A percentile compares a stretch with the other conserved stretches of the same genome.
These are phyloP conservation scores for Seiridium cupressi DNA, from an alignment of 2,329 filamentous ascomycete species.

Conservation along the genomic window DNA sequence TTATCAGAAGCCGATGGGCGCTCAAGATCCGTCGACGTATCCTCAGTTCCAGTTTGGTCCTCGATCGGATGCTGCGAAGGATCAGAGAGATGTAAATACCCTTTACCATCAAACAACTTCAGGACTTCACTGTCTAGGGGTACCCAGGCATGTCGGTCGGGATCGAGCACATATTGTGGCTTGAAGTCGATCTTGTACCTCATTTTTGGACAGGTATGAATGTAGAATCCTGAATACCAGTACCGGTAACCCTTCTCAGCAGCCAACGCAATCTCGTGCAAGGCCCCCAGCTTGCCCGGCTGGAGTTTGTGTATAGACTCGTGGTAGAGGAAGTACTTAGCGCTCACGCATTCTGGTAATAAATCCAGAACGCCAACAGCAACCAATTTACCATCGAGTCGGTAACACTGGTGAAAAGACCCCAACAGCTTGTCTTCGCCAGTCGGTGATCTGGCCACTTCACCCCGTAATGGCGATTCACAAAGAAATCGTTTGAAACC, in stretches of 20 bases:
- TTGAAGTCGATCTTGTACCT: slow-evolving; percentile 78
- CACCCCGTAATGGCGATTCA: slow-evolving; percentile 60
- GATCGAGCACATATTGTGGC: slow-evolving; percentile 73
- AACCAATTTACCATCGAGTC: slow-evolving; percentile 72
- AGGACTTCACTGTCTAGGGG: slow-evolving; percentile 52
- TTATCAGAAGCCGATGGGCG: neutral
- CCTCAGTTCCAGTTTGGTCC: neutral
- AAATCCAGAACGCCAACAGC: slow-evolving; percentile 77
- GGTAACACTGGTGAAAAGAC: slow-evolving; percentile 80
- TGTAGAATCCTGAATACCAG: slow-evolving; percentile 83
- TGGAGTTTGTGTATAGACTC: slow-evolving; percentile 67
- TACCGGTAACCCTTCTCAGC: slow-evolving; percentile 67
- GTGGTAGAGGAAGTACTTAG: slow-evolving; percentile 82
- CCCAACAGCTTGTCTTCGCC: slow-evolving; percentile 59
- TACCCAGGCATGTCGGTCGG: slow-evolving; percentile 63
- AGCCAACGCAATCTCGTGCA: slow-evolving; percentile 71
- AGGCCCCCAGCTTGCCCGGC: slow-evolving; percentile 73
- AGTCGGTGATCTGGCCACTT: slow-evolving; percentile 40
- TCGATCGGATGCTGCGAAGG: neutral
- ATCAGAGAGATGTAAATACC: slow-evolving; percentile 51
- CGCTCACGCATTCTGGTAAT: slow-evolving; percentile 73
- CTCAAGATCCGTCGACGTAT: slow-evolving; percentile 12
- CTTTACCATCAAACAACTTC: slow-evolving; percentile 49
- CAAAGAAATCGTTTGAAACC: slow-evolving; percentile 76
- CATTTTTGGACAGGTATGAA: slow-evolving; percentile 81